Evolutionary conservation across 2,329 filamentous ascomycete genomes (phyloP), one percentile per base, ranked within the genome.

Genomic region (Aspergillus intermedius): DNA sequence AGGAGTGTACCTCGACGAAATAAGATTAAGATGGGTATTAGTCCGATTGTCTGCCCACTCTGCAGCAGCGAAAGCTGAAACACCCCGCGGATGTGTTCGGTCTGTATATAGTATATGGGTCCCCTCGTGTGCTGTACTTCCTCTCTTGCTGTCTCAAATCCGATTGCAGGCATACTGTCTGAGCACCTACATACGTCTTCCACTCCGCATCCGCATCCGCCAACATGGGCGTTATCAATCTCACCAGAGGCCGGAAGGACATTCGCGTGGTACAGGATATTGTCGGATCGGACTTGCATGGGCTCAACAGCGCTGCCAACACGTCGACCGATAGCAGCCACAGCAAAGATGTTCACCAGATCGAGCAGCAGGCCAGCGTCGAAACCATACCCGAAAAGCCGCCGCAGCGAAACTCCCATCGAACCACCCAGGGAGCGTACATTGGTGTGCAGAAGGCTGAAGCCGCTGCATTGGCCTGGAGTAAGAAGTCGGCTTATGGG

Each of bases 401-500:
- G 19, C 25, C 30, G 10, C 23, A 30, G 9, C 23, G 30, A 44
- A 45, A 50, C 4, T 46, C 49, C 2, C 32, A 51, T 43, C 44
- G 8, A 25, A 42, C 49, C 3, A 51, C 51, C 3, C 48, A 49
- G 15, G 46, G 47, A 8, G 51, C 51, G 4, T 49, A 45, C 13
- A 15, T 50, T 8, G 51, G 51, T 12, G 39, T 53, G 9, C 49
- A 50, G n/a, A 69, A 72, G 51, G 67, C 70, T 2, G 70, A 74
- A 54, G 71, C 71, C 12, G 66, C 68, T 5, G 67, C 71, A 10
- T 57, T 72, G 39, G 67, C 61, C 15, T 74, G 71, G 71, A 66
- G 64, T 21, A 68, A 65, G 42, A 61, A 61, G 42, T 60, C 61
- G 0, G 58, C 54, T 2, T 53, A 55, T 22, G 54, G 53, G 8